phyloP scores from a whole-genome alignment of 371 early-diverging fungal genomes.

The Paraphysoderma sedebokerense region DNA sequence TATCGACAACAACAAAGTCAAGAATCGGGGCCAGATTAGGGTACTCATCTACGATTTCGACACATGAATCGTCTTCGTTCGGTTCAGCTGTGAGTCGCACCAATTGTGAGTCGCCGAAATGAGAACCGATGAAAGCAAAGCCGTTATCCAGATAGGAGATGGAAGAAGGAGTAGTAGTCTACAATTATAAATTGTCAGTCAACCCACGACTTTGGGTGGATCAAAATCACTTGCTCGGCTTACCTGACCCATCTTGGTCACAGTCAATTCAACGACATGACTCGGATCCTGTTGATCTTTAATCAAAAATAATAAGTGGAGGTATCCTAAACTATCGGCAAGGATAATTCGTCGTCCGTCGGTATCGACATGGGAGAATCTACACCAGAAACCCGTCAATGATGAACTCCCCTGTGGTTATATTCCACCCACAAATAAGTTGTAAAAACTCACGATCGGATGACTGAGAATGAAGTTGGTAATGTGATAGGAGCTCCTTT shows the following conservation, averaged over 20 bases:
- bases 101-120: conserved; percentile 64
- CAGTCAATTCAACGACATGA: background rate
- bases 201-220: background rate
- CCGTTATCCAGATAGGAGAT: conserved; percentile 46
- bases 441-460: too few relatives aligned
- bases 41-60: conserved; percentile 41
- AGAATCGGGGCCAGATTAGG: conserved; percentile 65
- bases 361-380: conserved; percentile 21
- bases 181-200: background rate
- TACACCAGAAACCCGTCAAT: conserved; percentile 11
- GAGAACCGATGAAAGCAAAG: conserved; percentile 59
- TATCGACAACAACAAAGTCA: conserved; percentile 68
- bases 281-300: background rate
- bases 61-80: conserved; percentile 10
- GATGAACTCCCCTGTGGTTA: too few relatives aligned
- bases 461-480: too few relatives aligned
- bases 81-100: conserved; percentile 22
- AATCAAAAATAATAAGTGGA: conserved; percentile 38
- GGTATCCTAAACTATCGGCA: conserved; percentile 50
- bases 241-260: conserved; percentile 4
- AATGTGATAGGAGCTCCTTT: too few relatives aligned
- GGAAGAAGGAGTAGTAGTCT: conserved; percentile 39
- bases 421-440: too few relatives aligned
- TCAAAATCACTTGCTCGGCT: background rate
- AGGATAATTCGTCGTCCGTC: conserved; percentile 41